These are phyloP conservation scores for Penicillium sp. DNA, from an alignment of 2,329 filamentous ascomycete species.

Conservation along the genomic window DNA sequence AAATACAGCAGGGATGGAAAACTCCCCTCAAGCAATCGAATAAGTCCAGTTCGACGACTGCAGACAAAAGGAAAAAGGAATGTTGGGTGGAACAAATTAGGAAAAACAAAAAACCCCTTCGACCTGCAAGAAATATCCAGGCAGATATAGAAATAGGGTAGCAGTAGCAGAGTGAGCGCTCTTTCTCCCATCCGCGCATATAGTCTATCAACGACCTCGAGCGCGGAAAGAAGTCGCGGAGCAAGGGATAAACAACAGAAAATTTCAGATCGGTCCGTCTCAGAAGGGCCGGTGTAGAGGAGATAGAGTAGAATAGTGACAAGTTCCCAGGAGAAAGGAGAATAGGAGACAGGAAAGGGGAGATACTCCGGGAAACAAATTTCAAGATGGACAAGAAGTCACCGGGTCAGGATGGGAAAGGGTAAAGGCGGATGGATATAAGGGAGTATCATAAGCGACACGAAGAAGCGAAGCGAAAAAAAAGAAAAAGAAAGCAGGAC, in stretches of 20 bases:
- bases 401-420: not conserved
- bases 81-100: slow-evolving; percentile 13
- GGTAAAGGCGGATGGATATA: slow-evolving; percentile 23
- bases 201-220: slow-evolving; percentile 8
- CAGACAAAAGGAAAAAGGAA: slow-evolving; percentile 29
- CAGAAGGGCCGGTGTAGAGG: slow-evolving; percentile 15
- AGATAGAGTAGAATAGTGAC: slow-evolving; percentile 7
- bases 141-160: slow-evolving; percentile 4
- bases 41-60: slow-evolving; percentile 25
- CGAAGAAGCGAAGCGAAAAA: slow-evolving; percentile 17
- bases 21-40: slow-evolving; percentile 10
- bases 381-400: slow-evolving; percentile 20
- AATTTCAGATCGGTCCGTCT: slow-evolving; percentile 18
- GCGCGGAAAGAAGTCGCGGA: slow-evolving; percentile 6
- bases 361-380: slow-evolving; percentile 3
- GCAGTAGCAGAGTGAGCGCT: slow-evolving; percentile 20
- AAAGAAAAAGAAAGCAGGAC: slow-evolving; percentile 5
- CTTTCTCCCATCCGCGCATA: slow-evolving; percentile 9
- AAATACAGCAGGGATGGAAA: slow-evolving; percentile 17
- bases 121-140: slow-evolving; percentile 8
- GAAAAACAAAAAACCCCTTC: slow-evolving; percentile 15
- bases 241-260: slow-evolving; percentile 3
- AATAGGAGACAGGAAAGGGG: not conserved
- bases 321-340: slow-evolving; percentile 5
- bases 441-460: slow-evolving; percentile 25